Evolutionary conservation across 1,284 basidiomycete species (phyloP).

Genomic region (Ustilago bromivora): DNA sequence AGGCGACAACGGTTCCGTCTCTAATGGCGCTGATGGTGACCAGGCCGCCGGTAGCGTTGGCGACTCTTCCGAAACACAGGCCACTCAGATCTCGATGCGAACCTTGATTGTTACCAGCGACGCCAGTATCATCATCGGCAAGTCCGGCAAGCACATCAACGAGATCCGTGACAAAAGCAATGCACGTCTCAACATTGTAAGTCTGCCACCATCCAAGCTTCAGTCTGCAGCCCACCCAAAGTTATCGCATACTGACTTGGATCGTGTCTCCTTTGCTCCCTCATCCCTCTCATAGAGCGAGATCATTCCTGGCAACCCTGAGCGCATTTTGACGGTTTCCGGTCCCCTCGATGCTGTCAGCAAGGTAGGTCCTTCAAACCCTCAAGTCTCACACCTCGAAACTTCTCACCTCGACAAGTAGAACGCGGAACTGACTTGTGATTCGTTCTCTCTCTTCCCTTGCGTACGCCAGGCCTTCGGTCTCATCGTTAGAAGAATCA

Average conservation of each 20-base stretch:
- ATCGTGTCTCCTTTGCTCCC: not conserved
- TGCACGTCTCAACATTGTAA: constrained; percentile 75
- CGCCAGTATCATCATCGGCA: constrained; percentile 98
- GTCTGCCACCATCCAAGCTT: constrained; percentile 13
- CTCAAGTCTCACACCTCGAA: not conserved
- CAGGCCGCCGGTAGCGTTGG: constrained; percentile 35
- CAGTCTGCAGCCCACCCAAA: not conserved
- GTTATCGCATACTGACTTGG: not conserved
- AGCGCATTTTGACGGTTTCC: constrained; percentile 95
- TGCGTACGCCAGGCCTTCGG: constrained; percentile 84
- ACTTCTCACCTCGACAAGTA: not conserved
- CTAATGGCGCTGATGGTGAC: constrained; percentile 43
- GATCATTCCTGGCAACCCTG: constrained; percentile 82
- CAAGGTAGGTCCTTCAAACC: constrained; percentile 77
- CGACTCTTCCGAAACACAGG: constrained; percentile 49
- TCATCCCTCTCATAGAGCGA: constrained; percentile 52
- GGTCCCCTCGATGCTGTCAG: constrained; percentile 98
- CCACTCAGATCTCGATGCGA: constrained; percentile 66
- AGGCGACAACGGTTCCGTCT: constrained; percentile 31
- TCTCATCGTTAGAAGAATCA: constrained; percentile 96
- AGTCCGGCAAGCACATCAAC: constrained; percentile 94
- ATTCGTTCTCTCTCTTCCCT: not conserved
- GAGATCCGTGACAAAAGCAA: constrained; percentile 98
- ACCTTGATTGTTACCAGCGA: constrained; percentile 96
- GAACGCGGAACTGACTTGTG: not conserved